Conservation (phyloP, 208 protist species). For the Angomonas ambiguus region DNA sequence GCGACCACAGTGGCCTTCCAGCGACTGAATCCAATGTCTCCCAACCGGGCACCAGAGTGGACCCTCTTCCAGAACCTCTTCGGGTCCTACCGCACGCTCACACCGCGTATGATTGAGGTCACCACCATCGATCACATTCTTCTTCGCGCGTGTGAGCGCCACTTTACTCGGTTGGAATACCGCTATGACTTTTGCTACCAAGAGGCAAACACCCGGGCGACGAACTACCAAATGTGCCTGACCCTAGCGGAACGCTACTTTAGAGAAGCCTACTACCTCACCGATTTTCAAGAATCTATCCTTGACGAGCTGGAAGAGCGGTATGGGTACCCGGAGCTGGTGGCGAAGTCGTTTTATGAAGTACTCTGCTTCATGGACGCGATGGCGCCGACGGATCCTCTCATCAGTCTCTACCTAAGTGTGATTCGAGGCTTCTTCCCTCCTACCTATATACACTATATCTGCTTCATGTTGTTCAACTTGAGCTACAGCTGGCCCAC, state of each 20-base stretch:
- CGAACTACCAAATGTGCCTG: constrained; percentile 60
- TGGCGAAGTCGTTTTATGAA: constrained; percentile 86
- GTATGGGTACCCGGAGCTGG: constrained; percentile 82
- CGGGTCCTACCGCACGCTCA: constrained; percentile 65
- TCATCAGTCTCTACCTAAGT: constrained; percentile 69
- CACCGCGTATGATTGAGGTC: constrained; percentile 78
- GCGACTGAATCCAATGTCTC: constrained; percentile 76
- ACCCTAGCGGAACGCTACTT: constrained; percentile 78
- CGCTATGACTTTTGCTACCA: constrained; percentile 62
- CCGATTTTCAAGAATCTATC: constrained; percentile 83
- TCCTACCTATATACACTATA: constrained; percentile 80
- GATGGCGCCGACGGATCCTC: constrained; percentile 33
- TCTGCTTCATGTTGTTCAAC: constrained; percentile 74
- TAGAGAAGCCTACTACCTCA: constrained; percentile 69
- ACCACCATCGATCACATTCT: constrained; percentile 83
- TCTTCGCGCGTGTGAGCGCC: constrained; percentile 61
- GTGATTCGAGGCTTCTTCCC: constrained; percentile 80
- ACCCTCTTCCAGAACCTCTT: constrained; percentile 73
- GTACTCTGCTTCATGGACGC: constrained; percentile 88
- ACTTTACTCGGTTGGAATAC: constrained; percentile 73
- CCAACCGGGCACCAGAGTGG: constrained; percentile 85
- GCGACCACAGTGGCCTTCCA: constrained; percentile 63
- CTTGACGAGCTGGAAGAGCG: constrained; percentile 82
- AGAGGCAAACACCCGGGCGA: constrained; percentile 52
- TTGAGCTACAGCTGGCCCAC: constrained; percentile 84